phyloP scores from a whole-genome alignment of 371 early-diverging fungal genomes.

The Massospora cicadina region DNA sequence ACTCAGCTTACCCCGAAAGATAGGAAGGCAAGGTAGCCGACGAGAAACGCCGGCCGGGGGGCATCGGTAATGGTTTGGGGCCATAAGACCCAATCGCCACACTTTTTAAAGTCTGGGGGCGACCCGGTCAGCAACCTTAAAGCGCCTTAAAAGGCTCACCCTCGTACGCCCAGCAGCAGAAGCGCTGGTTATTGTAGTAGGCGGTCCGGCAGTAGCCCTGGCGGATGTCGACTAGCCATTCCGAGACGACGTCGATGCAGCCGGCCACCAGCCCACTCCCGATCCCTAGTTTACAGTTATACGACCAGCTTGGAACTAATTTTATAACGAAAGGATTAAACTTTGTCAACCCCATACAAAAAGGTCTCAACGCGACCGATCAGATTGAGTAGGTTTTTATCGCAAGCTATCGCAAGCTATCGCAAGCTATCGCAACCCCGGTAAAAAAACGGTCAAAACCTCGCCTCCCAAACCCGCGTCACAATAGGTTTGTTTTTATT shows the following conservation, averaged over 20 bases:
- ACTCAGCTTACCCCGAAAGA: conserved; percentile 8
- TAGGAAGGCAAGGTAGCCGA: conserved; percentile 6
- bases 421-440: too few relatives aligned
- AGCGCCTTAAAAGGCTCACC: conserved; percentile 20
- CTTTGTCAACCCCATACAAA: too few relatives aligned
- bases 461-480: too few relatives aligned
- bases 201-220: conserved; percentile 68
- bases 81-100: conserved; percentile 33
- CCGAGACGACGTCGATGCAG: conserved; percentile 57
- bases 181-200: conserved; percentile 69
- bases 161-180: conserved; percentile 73
- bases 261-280: conserved; percentile 64
- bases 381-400: too few relatives aligned
- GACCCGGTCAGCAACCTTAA: conserved; percentile 7
- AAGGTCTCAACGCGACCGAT: too few relatives aligned
- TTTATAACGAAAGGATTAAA: too few relatives aligned
- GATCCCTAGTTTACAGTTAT: conserved; percentile 21
- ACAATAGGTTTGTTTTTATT: background rate
- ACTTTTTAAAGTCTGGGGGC: conserved; percentile 16
- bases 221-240: conserved; percentile 61
- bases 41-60: background rate
- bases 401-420: too few relatives aligned
- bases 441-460: too few relatives aligned
- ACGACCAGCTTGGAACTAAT: too few relatives aligned
- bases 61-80: background rate